Evolutionary conservation across 352 stramenopile species (phyloP), one percentile per base, ranked within the genome.

Genomic region (Phytopythium kandeliae): DNA sequence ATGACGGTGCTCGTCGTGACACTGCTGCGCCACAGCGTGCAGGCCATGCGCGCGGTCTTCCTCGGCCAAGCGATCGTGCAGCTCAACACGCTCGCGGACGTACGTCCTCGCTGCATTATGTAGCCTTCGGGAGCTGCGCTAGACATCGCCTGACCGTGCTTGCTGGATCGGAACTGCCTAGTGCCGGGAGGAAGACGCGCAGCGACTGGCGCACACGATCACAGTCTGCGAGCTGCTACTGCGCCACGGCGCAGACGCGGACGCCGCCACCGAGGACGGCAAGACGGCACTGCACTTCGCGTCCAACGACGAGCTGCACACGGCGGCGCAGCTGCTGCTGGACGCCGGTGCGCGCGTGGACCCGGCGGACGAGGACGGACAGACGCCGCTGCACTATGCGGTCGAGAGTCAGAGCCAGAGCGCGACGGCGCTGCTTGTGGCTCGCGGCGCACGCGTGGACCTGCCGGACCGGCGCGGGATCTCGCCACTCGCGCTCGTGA

Each of bases 1-100:
- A 56, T 69, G 31, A 72, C 60, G 33, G 64, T 54, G 38, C 47
- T 72, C 30, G 67, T 69, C 49, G 64, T 58, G 10, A 72, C 64
- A 19, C 38, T 72, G 11, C 57, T 71, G 59, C 43, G 63, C 5
- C 63, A 71, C 59, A 71, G 65, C 26, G 64, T 69, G 31, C 64
- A 72, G 24, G 60, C 60, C n/a, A 25, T 72, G 53, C 64, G 64
- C 36, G 64, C 63, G 2, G 57, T 72, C 24, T 72, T 72, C 49
- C 54, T 63, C 49, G 60, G 60, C 36, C 62, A 37, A 1, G 54
- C 42, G 4, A 52, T 63, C 5, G 56, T 65, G 25, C 54, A 63
- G 60, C 57, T 69, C 40, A 69, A 69, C 35, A 66, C 60, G 22
- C 50, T 72, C 46, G 44, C 63, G 31, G 63, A 71, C 52, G 63